phyloP scores from a whole-genome alignment of 306 rosid genomes.

The Prunus persica region DNA sequence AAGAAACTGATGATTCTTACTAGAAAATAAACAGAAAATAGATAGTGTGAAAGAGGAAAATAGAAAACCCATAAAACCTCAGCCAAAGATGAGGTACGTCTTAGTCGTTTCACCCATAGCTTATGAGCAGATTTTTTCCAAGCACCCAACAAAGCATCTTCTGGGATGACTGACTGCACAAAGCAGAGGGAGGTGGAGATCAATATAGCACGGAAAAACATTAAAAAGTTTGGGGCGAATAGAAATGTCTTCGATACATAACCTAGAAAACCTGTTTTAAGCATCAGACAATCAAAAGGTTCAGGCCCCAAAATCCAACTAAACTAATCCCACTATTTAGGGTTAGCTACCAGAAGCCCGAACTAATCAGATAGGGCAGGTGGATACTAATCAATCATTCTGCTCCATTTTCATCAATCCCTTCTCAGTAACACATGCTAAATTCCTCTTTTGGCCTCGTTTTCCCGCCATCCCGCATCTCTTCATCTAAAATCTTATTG shows the following conservation, averaged over 20 bases:
- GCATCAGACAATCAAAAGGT: neutral
- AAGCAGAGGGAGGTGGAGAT: too few species aligned
- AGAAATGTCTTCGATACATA: neutral
- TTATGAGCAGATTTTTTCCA: conserved; percentile 97
- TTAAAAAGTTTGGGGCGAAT: neutral
- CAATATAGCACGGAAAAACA: too few species aligned
- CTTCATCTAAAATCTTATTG: neutral
- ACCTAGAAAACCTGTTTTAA: neutral
- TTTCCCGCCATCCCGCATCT: neutral
- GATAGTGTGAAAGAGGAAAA: conserved; percentile 6
- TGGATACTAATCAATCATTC: neutral
- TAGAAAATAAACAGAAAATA: neutral
- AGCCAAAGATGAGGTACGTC: conserved; percentile 78
- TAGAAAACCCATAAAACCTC: conserved; percentile 72
- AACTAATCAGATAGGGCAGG: neutral
- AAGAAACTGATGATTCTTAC: conserved; percentile 5
- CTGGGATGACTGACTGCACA: too few species aligned
- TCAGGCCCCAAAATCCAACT: neutral
- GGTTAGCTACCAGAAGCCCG: neutral
- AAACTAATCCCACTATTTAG: neutral
- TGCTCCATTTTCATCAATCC: neutral
- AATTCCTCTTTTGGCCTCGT: neutral
- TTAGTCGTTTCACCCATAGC: conserved; percentile 89
- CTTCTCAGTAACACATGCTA: neutral
- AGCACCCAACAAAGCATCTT: conserved; percentile 45